A percentile compares a stretch with the other conserved stretches of the same genome.
Evolutionary conservation across 495 filamentous ascomycete species (phyloP).

Genomic region (Hyaloscypha finlandica): DNA sequence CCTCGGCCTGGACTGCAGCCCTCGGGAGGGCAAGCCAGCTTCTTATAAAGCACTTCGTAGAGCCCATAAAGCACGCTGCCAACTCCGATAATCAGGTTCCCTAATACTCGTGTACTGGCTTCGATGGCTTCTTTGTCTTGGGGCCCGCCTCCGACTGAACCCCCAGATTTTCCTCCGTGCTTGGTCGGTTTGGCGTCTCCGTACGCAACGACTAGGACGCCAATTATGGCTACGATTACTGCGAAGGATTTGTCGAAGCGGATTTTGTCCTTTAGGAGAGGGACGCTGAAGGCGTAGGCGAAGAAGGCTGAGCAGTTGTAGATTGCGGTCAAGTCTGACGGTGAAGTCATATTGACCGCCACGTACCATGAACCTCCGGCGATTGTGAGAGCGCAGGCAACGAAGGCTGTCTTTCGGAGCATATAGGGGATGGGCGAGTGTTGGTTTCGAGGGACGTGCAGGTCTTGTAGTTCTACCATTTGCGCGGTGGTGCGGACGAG

Average conservation of each 20-base stretch:
- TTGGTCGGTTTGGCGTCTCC: conserved; percentile 62
- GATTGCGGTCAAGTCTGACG: conserved; percentile 92
- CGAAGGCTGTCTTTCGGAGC: conserved; percentile 70
- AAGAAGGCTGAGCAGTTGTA: conserved; percentile 99
- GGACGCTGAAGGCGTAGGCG: conserved; percentile 93
- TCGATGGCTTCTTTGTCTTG: conserved; percentile 35
- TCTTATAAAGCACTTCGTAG: conserved; percentile 97
- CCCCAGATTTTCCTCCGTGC: conserved; percentile 53
- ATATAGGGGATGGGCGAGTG: conserved; percentile 72
- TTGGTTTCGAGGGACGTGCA: conserved; percentile 53
- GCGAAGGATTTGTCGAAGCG: conserved; percentile 79
- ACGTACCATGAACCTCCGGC: conserved; percentile 96
- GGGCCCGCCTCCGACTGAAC: conserved; percentile 42
- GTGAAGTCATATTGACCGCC: conserved; percentile 88
- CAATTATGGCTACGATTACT: conserved; percentile 80
- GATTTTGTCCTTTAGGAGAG: conserved; percentile 79
- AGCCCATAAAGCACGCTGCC: conserved; percentile 93
- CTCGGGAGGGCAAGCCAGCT: conserved; percentile 87
- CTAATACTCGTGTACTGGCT: conserved; percentile 60
- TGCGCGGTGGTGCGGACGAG: conserved; percentile 76
- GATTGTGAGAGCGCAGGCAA: conserved; percentile 85
- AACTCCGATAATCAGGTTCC: conserved; percentile 91
- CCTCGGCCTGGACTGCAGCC: conserved; percentile 76
- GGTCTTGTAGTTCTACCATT: conserved; percentile 75
- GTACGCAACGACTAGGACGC: conserved; percentile 91